phyloP scores from a whole-genome alignment of 2,329 filamentous ascomycete genomes.

The Botrytis byssoidea region DNA sequence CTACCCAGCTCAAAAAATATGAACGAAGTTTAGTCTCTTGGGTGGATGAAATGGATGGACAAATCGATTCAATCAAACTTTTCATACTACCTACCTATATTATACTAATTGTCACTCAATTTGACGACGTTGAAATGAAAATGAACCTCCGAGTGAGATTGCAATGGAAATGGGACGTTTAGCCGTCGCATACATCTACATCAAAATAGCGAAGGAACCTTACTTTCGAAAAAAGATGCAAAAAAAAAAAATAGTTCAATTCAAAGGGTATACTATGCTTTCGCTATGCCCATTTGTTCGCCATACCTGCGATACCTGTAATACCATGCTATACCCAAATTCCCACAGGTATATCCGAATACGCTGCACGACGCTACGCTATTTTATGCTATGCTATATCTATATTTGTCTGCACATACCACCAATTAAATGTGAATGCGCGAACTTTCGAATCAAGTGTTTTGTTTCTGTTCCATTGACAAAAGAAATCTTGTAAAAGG shows the following conservation, averaged over 20 bases:
- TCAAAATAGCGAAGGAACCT: not conserved
- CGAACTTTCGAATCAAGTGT: not conserved
- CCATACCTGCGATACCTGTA: not conserved
- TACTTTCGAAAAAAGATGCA: not conserved
- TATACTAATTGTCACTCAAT: not conserved
- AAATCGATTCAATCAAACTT: not conserved
- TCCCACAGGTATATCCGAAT: not conserved
- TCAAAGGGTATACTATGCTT: not conserved
- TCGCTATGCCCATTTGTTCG: not conserved
- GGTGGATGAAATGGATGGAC: not conserved
- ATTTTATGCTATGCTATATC: not conserved
- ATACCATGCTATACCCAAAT: not conserved
- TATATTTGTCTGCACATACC: not conserved
- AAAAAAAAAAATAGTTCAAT: not conserved
- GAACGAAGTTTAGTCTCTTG: not conserved
- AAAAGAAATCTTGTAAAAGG: constrained; percentile 17
- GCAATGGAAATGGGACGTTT: not conserved
- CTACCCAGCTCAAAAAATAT: not conserved
- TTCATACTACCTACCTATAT: not conserved
- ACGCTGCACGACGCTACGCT: not conserved
- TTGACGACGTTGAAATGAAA: not conserved
- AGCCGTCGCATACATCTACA: not conserved
- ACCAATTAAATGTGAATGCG: not conserved
- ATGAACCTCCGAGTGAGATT: not conserved
- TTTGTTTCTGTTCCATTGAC: not conserved